Evolutionary conservation across 2,329 filamentous ascomycete genomes (phyloP).

Genomic region (Stagonosporopsis cucurbitacearum): DNA sequence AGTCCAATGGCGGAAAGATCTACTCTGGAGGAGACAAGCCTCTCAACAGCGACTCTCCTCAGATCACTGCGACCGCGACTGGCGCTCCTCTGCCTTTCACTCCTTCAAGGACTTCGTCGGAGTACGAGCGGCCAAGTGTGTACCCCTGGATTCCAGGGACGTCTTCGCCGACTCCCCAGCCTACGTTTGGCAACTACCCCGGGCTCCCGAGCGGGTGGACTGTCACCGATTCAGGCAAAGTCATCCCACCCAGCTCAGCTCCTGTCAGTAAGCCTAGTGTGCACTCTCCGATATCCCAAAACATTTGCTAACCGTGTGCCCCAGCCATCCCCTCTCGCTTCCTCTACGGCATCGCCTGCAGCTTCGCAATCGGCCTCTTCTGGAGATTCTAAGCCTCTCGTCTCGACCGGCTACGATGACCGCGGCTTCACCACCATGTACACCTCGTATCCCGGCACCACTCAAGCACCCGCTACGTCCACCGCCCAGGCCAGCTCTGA

Average conservation of each 20-base stretch:
- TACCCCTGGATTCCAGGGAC: conserved; percentile 69
- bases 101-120: conserved; percentile 63
- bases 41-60: conserved; percentile 63
- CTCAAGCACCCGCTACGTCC: conserved; percentile 11
- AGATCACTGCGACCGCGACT: conserved; percentile 66
- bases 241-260: conserved; percentile 73
- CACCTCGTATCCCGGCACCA: conserved; percentile 36
- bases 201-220: conserved; percentile 81
- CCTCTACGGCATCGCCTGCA: conserved; percentile 60
- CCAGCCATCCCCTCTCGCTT: conserved; percentile 60
- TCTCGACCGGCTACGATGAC: conserved; percentile 56
- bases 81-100: conserved; percentile 72
- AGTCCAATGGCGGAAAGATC: conserved; percentile 77
- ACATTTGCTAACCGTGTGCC: conserved; percentile 23
- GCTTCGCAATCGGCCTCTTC: conserved; percentile 40
- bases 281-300: conserved; percentile 12
- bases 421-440: conserved; percentile 59
- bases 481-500: conserved; percentile 6
- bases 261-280: conserved; percentile 65
- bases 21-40: conserved; percentile 65
- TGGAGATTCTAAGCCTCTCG: conserved; percentile 43
- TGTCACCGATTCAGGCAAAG: conserved; percentile 78
- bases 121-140: conserved; percentile 51
- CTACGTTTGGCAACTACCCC: conserved; percentile 55
- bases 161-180: conserved; percentile 57